Percentiles rank a stretch among this genome's conserved stretches.
Conservation (phyloP, 1,284 basidiomycete genomes). For the Tilletia indica region DNA sequence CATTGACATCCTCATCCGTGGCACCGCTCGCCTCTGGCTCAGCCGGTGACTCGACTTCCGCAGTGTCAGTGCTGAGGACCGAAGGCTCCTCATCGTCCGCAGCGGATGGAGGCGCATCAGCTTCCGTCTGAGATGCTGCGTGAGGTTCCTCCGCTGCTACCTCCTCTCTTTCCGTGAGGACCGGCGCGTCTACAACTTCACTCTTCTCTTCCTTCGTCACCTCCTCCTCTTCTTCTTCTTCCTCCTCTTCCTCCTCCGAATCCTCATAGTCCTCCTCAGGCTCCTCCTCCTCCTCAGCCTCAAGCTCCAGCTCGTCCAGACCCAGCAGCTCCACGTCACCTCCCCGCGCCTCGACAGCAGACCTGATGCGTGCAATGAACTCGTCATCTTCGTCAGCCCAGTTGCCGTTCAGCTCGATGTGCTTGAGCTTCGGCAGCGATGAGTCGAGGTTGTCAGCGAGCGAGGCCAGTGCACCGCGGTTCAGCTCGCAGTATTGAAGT, state of each 20-base stretch:
- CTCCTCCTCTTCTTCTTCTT: conserved; percentile 40
- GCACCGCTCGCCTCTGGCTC: too few relatives aligned
- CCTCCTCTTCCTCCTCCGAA: conserved; percentile 52
- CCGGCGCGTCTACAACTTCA: conserved; percentile 23
- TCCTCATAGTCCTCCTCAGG: conserved; percentile 29
- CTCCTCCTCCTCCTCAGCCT: conserved; percentile 15
- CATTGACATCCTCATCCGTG: too few relatives aligned
- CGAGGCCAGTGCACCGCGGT: conserved; percentile 41
- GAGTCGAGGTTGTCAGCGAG: conserved; percentile 42
- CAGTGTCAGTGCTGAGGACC: too few relatives aligned
- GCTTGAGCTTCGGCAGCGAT: conserved; percentile 34
- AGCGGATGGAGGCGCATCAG: neutral
- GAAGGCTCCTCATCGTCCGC: neutral
- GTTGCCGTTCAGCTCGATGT: conserved; percentile 54
- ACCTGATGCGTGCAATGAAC: conserved; percentile 44
- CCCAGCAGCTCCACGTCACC: conserved; percentile 46
- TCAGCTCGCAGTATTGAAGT: conserved; percentile 51
- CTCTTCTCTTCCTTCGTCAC: conserved; percentile 36
- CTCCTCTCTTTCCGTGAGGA: neutral
- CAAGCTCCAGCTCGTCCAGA: conserved; percentile 41
- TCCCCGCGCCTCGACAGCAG: conserved; percentile 42
- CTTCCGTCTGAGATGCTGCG: neutral
- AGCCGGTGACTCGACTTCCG: too few relatives aligned
- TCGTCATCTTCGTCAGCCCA: conserved; percentile 54
- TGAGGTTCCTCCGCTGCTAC: neutral